These are phyloP conservation scores for Cryptococcus sp. DNA, from an alignment of 1,284 basidiomycete genomes.

Conservation along the genomic window DNA sequence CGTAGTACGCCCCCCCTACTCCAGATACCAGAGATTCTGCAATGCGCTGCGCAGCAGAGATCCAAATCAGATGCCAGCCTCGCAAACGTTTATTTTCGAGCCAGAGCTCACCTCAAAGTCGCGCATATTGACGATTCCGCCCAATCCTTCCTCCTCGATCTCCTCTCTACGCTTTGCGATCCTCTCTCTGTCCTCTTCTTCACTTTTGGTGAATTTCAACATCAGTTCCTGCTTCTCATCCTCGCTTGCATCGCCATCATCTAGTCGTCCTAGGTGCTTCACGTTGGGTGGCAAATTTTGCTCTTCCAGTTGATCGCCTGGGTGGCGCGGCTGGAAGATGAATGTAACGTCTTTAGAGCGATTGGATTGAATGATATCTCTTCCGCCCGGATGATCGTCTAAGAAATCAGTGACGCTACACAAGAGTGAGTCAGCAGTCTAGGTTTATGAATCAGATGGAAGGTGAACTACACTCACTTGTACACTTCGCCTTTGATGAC, in stretches of 20 bases:
- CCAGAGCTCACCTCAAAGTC: slow-evolving; percentile 39
- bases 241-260: slow-evolving; percentile 24
- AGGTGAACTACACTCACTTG: slow-evolving; percentile 33
- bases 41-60: slow-evolving; percentile 50
- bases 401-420: slow-evolving; percentile 48
- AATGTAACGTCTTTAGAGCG: slow-evolving; percentile 45
- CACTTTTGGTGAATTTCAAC: slow-evolving; percentile 37
- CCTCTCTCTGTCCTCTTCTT: slow-evolving; percentile 42
- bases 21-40: slow-evolving; percentile 66
- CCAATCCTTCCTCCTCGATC: slow-evolving; percentile 44
- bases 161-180: slow-evolving; percentile 32
- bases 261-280: slow-evolving; percentile 33
- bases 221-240: slow-evolving; percentile 38
- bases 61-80: not conserved
- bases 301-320: slow-evolving; percentile 43
- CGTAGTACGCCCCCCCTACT: slow-evolving; percentile 78
- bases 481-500: slow-evolving; percentile 50
- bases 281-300: slow-evolving; percentile 44
- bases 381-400: slow-evolving; percentile 49
- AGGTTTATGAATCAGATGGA: not conserved
- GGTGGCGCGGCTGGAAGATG: slow-evolving; percentile 49
- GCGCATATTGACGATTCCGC: slow-evolving; percentile 46
- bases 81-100: too few relatives aligned
- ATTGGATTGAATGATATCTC: slow-evolving; percentile 44
- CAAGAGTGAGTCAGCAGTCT: not conserved